A percentile compares a stretch with the other conserved stretches of the same genome.
Conservation (phyloP, 208 protist genomes). For the Leishmania aethiopica region DNA sequence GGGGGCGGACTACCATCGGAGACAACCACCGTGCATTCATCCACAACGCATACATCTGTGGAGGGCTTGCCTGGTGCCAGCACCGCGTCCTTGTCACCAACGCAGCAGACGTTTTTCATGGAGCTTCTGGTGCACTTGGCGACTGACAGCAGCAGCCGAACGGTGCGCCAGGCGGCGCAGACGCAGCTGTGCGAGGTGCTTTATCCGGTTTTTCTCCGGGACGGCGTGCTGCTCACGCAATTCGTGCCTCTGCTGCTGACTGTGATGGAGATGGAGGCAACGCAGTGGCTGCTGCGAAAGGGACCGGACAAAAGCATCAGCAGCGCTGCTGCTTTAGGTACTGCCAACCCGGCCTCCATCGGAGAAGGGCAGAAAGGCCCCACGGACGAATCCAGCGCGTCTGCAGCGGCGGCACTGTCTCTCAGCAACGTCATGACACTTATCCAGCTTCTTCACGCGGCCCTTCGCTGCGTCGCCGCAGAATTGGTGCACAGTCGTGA, state of each 20-base stretch:
- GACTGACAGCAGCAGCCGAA: slow-evolving; percentile 51
- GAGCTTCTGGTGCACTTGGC: slow-evolving; percentile 60
- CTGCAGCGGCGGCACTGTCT: slow-evolving; percentile 25
- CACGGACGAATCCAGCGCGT: slow-evolving; percentile 10
- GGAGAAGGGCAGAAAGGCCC: slow-evolving; percentile 8
- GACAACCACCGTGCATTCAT: background rate
- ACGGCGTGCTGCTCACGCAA: slow-evolving; percentile 32
- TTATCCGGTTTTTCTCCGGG: slow-evolving; percentile 36
- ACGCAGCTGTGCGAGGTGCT: slow-evolving; percentile 56
- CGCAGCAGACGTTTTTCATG: slow-evolving; percentile 35
- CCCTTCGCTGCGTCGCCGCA: slow-evolving; percentile 35
- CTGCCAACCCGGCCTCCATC: background rate
- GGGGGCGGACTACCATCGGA: background rate
- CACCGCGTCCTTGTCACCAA: slow-evolving; percentile 3
- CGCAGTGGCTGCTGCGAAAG: slow-evolving; percentile 17
- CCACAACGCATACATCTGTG: background rate
- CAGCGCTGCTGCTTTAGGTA: background rate
- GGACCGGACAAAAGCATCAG: background rate
- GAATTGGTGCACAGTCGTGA: slow-evolving; percentile 36
- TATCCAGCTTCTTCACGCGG: slow-evolving; percentile 42
- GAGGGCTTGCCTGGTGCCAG: background rate
- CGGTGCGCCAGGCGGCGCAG: slow-evolving; percentile 57
- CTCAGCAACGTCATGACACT: slow-evolving; percentile 46
- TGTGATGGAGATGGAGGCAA: slow-evolving; percentile 51
- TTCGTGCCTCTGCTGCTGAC: slow-evolving; percentile 61